These are phyloP conservation scores for Hypoxylon perforatum DNA, from an alignment of 495 filamentous ascomycete species.

Conservation along the genomic window DNA sequence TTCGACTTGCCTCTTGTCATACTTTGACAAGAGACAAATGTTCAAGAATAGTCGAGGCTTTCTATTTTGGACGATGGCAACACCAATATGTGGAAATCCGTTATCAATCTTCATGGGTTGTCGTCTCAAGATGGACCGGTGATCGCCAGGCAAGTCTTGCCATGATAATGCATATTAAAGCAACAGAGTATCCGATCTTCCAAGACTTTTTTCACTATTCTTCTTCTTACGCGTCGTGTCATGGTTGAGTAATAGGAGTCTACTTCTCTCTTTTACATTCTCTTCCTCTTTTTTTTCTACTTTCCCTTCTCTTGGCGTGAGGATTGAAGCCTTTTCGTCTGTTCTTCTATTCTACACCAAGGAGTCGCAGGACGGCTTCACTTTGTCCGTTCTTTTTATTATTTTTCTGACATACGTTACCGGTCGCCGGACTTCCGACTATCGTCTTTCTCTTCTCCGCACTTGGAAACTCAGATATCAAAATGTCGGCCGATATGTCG, in stretches of 20 bases:
- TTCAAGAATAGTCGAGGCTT: constrained; percentile 34
- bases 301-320: constrained; percentile 43
- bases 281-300: constrained; percentile 31
- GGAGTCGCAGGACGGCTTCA: constrained; percentile 48
- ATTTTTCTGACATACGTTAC: constrained; percentile 13
- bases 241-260: constrained; percentile 34
- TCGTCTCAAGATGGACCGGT: constrained; percentile 29
- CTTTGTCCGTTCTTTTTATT: constrained; percentile 30
- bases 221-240: constrained; percentile 27
- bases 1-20: constrained; percentile 26
- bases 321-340: constrained; percentile 46
- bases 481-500: constrained; percentile 27
- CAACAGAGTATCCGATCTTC: constrained; percentile 32
- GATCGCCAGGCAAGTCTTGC: constrained; percentile 32
- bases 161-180: constrained; percentile 42
- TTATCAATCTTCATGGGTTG: constrained; percentile 27
- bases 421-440: constrained; percentile 31
- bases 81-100: constrained; percentile 13
- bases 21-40: constrained; percentile 13
- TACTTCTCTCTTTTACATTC: constrained; percentile 30
- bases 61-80: constrained; percentile 27
- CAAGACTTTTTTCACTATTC: constrained; percentile 48
- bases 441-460: constrained; percentile 19
- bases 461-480: not conserved
- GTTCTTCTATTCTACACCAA: constrained; percentile 35